Evolutionary conservation across 2,329 filamentous ascomycete genomes (phyloP).

Genomic region (Lachnellula occidentalis): DNA sequence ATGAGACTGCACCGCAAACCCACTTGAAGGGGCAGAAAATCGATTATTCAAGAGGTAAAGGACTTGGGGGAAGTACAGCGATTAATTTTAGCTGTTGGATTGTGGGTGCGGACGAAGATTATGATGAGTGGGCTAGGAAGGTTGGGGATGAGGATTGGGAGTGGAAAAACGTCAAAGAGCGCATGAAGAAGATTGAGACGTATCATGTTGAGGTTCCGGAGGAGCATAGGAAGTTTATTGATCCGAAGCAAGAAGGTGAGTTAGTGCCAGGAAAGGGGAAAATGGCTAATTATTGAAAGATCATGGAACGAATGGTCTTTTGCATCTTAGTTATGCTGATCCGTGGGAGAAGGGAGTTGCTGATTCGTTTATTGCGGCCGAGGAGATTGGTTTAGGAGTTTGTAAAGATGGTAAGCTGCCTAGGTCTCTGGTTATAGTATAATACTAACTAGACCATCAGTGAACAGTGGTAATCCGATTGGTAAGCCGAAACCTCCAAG

Average conservation of each 20-base stretch:
- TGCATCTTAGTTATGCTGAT: slow-evolving; percentile 43
- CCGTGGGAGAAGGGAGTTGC: slow-evolving; percentile 46
- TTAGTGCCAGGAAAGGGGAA: not conserved
- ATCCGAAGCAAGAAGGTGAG: slow-evolving; percentile 33
- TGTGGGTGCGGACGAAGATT: slow-evolving; percentile 53
- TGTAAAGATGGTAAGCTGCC: slow-evolving; percentile 32
- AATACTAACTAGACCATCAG: slow-evolving; percentile 34
- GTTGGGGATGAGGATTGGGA: slow-evolving; percentile 50
- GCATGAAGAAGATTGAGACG: slow-evolving; percentile 48
- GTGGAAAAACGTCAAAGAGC: slow-evolving; percentile 48
- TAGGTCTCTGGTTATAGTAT: not conserved
- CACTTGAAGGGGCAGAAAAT: slow-evolving; percentile 25
- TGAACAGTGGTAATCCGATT: slow-evolving; percentile 53
- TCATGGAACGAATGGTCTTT: slow-evolving; percentile 45
- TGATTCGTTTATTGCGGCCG: slow-evolving; percentile 41
- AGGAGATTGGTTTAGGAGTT: slow-evolving; percentile 41
- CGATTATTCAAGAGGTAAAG: slow-evolving; percentile 32
- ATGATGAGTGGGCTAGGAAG: slow-evolving; percentile 53
- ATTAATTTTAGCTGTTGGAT: slow-evolving; percentile 44
- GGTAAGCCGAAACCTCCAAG: not conserved
- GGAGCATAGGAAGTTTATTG: slow-evolving; percentile 41
- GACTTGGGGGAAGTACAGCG: slow-evolving; percentile 34
- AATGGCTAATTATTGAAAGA: slow-evolving; percentile 22
- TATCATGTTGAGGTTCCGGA: slow-evolving; percentile 41
- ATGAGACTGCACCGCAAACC: slow-evolving; percentile 22